Evolutionary conservation across 2,329 filamentous ascomycete genomes (phyloP), one percentile per base, ranked within the genome.

Genomic region (Neoscytalidium dimidiatum): DNA sequence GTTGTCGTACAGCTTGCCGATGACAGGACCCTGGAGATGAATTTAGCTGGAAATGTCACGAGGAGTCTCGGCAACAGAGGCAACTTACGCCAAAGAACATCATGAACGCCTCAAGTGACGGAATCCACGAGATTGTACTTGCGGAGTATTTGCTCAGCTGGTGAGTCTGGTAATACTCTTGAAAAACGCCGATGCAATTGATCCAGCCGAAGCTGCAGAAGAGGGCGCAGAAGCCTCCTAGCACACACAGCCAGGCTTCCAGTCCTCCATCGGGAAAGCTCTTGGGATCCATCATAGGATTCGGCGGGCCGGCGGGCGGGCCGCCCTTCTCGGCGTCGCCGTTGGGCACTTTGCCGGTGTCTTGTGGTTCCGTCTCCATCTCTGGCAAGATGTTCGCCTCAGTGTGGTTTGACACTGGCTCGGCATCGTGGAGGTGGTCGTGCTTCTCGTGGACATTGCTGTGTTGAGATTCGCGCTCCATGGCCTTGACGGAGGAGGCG

Each of bases 1-100:
- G 64, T 80, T 84, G 70, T 92, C 90, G 68, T 84, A 90, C 0
- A 89, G 52, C 44, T 84, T 85, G 1, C 89, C 89, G n/a, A 88
- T 82, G 7, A 91, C 69, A 0, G 87, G 86, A 0, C 88, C 87
- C 67, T 83, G 8, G 29, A 21, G 31, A 4, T 5, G 23, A 53
- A n/a, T 26, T 61, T n/a, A 65, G 63, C 43, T 4, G 28, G 14
- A 11, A 14, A 44, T 21, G n/a, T 35, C 9, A 3, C 19, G 4
- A 3, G 56, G 14, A 19, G 21, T 29, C 9, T 29, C n/a, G 19
- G 7, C 17, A 29, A n/a, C 17, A 28, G 26, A 26, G 44, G 13
- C n/a, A 7, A 75, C 78, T 68, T 72, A 83, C 80, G 69, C 78
- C 73, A 26, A 72, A 78, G 70, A 85, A 84, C 79, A 89, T 81